Conservation (phyloP, 1,284 basidiomycete genomes). For the Coniophora puteana region DNA sequence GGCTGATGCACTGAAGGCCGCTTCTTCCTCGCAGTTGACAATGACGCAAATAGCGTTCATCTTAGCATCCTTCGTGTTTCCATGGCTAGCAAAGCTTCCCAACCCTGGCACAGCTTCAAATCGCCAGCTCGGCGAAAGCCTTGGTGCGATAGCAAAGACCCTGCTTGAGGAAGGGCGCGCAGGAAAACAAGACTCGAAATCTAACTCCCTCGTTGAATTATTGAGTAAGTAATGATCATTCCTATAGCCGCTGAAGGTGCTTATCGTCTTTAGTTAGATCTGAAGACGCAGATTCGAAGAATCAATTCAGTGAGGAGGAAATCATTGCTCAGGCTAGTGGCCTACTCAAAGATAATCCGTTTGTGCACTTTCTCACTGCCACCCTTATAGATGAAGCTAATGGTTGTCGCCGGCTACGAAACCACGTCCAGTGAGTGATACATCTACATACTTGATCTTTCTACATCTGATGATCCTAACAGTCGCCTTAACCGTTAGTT, state of each 20-base stretch:
- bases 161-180: slow-evolving; percentile 33
- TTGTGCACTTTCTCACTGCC: neutral
- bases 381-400: slow-evolving; percentile 24
- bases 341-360: neutral
- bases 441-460: neutral
- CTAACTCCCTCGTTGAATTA: slow-evolving; percentile 48
- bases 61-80: slow-evolving; percentile 38
- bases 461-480: slow-evolving; percentile 1
- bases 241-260: neutral
- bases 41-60: slow-evolving; percentile 31
- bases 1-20: slow-evolving; percentile 39
- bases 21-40: slow-evolving; percentile 26
- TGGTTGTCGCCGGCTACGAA: slow-evolving; percentile 34
- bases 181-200: slow-evolving; percentile 37
- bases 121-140: slow-evolving; percentile 31
- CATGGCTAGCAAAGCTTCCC: slow-evolving; percentile 38
- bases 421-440: slow-evolving; percentile 32
- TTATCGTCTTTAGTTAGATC: slow-evolving; percentile 40
- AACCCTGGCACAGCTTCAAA: slow-evolving; percentile 35
- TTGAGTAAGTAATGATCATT: slow-evolving; percentile 33
- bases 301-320: slow-evolving; percentile 59
- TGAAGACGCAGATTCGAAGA: slow-evolving; percentile 33
- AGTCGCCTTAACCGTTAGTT: slow-evolving; percentile 1
- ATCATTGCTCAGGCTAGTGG: slow-evolving; percentile 47
- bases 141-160: slow-evolving; percentile 41